A percentile compares a stretch with the other conserved stretches of the same genome.
These are phyloP conservation scores for Cyclanthera cordifolia DNA, from an alignment of 306 rosid species.

Conservation along the genomic window DNA sequence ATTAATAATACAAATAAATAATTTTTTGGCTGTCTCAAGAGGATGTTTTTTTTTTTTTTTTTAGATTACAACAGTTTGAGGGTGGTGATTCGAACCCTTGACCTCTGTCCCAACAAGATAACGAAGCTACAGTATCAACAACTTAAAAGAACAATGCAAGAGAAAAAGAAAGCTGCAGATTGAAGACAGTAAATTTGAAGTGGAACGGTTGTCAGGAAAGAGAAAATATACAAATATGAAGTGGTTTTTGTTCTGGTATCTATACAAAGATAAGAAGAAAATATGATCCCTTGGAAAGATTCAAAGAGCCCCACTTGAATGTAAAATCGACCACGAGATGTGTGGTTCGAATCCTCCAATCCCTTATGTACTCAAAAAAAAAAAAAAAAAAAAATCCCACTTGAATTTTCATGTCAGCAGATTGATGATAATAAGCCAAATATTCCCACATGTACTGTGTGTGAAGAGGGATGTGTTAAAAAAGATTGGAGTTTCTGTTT, in stretches of 20 bases:
- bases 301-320: neutral
- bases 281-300: neutral
- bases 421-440: too few species aligned
- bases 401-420: conserved; percentile 1
- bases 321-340: too few species aligned
- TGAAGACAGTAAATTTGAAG: neutral
- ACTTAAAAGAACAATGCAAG: neutral
- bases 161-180: neutral
- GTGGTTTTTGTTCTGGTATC: neutral
- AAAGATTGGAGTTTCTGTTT: neutral
- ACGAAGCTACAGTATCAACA: neutral
- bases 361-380: too few species aligned
- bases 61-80: too few species aligned
- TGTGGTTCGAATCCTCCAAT: too few species aligned
- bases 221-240: conserved; percentile 1
- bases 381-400: too few species aligned
- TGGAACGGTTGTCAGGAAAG: neutral
- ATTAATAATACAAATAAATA: neutral
- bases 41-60: too few species aligned
- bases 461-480: neutral
- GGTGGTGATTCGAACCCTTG: too few species aligned
- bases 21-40: neutral
- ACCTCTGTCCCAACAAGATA: too few species aligned
- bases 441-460: too few species aligned
- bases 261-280: neutral